Conservation (phyloP, 163 green algal genomes). For the Scenedesmus sp. region DNA sequence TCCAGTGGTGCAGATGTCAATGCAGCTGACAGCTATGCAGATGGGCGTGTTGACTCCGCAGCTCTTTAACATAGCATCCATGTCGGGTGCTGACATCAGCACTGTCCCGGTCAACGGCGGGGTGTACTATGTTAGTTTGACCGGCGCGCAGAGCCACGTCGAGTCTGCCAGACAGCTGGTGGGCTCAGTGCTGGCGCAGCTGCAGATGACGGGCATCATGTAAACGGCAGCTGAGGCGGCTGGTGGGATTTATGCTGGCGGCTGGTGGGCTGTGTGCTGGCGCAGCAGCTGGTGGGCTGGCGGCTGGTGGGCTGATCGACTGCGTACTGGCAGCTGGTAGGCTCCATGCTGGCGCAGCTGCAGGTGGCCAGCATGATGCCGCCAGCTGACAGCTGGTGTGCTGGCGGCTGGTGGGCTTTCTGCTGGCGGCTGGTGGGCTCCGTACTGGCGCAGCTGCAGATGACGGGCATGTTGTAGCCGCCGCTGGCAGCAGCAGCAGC, state of each 20-base stretch:
- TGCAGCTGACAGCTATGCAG: slow-evolving; percentile 59
- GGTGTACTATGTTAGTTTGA: slow-evolving; percentile 62
- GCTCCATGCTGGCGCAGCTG: slow-evolving; percentile 47
- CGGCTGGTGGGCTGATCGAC: no score
- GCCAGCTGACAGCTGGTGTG: not conserved
- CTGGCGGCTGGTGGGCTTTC: no score
- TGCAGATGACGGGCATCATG: slow-evolving; percentile 1
- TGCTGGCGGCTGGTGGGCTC: slow-evolving; percentile 50
- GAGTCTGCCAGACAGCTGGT: slow-evolving; percentile 60
- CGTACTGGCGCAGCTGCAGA: slow-evolving; percentile 48
- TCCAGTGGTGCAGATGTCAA: slow-evolving; percentile 47
- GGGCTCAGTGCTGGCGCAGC: slow-evolving; percentile 47
- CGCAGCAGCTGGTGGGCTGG: no score
- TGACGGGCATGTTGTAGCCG: not conserved
- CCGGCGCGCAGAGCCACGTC: slow-evolving; percentile 56
- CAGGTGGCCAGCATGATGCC: not conserved
- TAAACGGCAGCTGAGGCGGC: not conserved
- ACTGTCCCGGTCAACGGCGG: slow-evolving; percentile 57
- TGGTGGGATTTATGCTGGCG: no score
- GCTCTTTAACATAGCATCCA: slow-evolving; percentile 64
- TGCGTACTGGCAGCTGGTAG: slow-evolving; percentile 47
- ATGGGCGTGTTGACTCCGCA: slow-evolving; percentile 56
- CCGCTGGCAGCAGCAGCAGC: no score
- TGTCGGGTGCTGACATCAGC: slow-evolving; percentile 56
- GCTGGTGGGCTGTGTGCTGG: no score